Evolutionary conservation across 352 stramenopile species (phyloP).

Genomic region (Globisporangium heterothallicum): DNA sequence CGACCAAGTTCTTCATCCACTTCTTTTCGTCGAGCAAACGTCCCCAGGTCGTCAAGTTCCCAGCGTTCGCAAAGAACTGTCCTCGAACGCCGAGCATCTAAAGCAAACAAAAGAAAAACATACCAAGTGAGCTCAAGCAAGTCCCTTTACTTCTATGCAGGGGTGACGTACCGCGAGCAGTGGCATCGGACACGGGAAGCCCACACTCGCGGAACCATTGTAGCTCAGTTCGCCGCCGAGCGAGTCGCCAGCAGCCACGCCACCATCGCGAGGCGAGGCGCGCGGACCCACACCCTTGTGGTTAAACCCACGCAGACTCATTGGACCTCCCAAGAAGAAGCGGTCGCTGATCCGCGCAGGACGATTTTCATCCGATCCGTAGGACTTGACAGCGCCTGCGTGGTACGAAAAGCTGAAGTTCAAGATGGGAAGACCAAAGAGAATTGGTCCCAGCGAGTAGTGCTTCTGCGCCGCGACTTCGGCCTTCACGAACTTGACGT

Average conservation of each 20-base stretch:
- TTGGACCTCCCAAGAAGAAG: slow-evolving; percentile 88
- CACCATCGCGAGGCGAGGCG: slow-evolving; percentile 81
- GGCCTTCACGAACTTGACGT: slow-evolving; percentile 87
- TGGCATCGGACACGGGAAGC: slow-evolving; percentile 81
- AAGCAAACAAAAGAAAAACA: slow-evolving; percentile 1
- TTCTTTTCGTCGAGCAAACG: slow-evolving; percentile 83
- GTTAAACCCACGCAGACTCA: slow-evolving; percentile 88
- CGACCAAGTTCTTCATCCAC: slow-evolving; percentile 85
- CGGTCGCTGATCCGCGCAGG: slow-evolving; percentile 88
- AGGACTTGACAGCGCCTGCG: slow-evolving; percentile 75
- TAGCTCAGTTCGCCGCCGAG: slow-evolving; percentile 89
- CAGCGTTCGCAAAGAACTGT: slow-evolving; percentile 88
- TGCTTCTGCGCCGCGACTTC: slow-evolving; percentile 85
- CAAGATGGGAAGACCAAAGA: slow-evolving; percentile 69
- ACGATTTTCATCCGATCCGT: slow-evolving; percentile 61
- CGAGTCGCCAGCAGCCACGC: slow-evolving; percentile 75
- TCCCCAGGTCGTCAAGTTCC: slow-evolving; percentile 87
- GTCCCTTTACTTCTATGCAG: not conserved
- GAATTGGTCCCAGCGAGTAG: slow-evolving; percentile 46
- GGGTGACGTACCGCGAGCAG: slow-evolving; percentile 67
- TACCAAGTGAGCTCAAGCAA: slow-evolving; percentile 1
- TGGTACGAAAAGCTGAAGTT: slow-evolving; percentile 82
- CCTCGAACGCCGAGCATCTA: slow-evolving; percentile 81
- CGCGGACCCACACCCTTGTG: slow-evolving; percentile 87
- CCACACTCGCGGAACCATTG: slow-evolving; percentile 74